phyloP scores from a whole-genome alignment of 371 early-diverging fungal species.

The Catenaria anguillulae region DNA sequence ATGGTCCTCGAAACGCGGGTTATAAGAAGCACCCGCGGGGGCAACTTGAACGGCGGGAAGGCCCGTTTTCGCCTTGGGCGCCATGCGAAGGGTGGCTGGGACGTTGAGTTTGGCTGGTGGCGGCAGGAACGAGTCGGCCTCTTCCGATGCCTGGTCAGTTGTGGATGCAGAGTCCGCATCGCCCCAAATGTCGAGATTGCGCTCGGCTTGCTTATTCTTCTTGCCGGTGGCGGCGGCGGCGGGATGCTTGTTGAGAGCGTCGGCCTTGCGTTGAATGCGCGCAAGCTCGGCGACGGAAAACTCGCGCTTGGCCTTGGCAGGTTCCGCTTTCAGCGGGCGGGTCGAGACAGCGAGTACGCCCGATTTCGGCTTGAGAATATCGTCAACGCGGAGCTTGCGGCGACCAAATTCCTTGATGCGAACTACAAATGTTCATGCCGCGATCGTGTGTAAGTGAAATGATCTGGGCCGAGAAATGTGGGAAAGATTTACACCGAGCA shows the following conservation, averaged over 20 bases:
- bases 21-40: slow-evolving; percentile 81
- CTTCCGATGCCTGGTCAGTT: neutral
- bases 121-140: slow-evolving; percentile 13
- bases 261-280: neutral
- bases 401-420: slow-evolving; percentile 24
- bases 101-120: slow-evolving; percentile 23
- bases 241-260: neutral
- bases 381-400: slow-evolving; percentile 53
- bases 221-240: neutral
- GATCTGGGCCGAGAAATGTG: neutral
- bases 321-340: slow-evolving; percentile 10
- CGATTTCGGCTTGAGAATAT: slow-evolving; percentile 42
- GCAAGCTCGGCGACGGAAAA: neutral
- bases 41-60: slow-evolving; percentile 54
- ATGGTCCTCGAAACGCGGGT: slow-evolving; percentile 66
- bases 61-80: slow-evolving; percentile 25
- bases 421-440: too few relatives aligned
- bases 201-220: neutral
- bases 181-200: slow-evolving; percentile 15
- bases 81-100: slow-evolving; percentile 35
- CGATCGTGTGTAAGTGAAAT: too few relatives aligned
- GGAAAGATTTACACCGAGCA: too few relatives aligned
- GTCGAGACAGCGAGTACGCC: slow-evolving; percentile 7
- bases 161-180: neutral
- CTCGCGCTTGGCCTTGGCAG: neutral